Evolutionary conservation across 345 rosid species (phyloP), one percentile per base, ranked within the genome.

Genomic region (Hypericum perforatum): DNA sequence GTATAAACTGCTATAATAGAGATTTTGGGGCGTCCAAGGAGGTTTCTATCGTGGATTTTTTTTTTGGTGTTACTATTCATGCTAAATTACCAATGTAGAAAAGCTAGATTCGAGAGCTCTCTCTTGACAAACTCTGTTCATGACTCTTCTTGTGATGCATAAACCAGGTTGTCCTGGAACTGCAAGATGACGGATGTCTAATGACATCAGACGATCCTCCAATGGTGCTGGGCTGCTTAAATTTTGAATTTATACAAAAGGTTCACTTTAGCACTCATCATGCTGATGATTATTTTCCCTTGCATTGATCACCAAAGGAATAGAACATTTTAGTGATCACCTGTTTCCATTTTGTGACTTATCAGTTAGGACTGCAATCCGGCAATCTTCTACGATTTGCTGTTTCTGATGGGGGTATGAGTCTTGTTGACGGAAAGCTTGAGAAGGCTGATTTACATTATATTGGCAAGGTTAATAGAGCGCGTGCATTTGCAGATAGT

Each of bases 401-500:
- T 49, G 68, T 92, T 63, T 57, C 72, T 45, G 76, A 82, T 72
- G 94, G 83, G 58, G 91, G 94, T 57, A 62, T 92, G 64, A 85
- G 65, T 63, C 75, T 85, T 70, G 81, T 63, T 47, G 94, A 85
- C 56, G 97, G 94, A 57, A 85, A 72, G 70, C 78, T 88, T 57
- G 89, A 80, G 72, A 83, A 67, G 45, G 94, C 89, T 41, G 97
- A 92, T 71, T 62, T 88, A 54, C 76, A 76, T 55, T 92, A 79
- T 63, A 75, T 77, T 40, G 82, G 86, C 63, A 77, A 74, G 64
- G 50, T 76, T 59, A 83, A 85, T 60, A 73, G 79, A 63, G 79
- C 89, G 6, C 86, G 97, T 37, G 82, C 95, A 36, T 92, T 81
- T 62, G 91, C 98, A 40, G 98, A 92, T 61, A 88, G 90, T 70